A percentile compares a stretch with the other conserved stretches of the same genome.
Evolutionary conservation across 805 yeast species (phyloP).

Genomic region (Candida alai): DNA sequence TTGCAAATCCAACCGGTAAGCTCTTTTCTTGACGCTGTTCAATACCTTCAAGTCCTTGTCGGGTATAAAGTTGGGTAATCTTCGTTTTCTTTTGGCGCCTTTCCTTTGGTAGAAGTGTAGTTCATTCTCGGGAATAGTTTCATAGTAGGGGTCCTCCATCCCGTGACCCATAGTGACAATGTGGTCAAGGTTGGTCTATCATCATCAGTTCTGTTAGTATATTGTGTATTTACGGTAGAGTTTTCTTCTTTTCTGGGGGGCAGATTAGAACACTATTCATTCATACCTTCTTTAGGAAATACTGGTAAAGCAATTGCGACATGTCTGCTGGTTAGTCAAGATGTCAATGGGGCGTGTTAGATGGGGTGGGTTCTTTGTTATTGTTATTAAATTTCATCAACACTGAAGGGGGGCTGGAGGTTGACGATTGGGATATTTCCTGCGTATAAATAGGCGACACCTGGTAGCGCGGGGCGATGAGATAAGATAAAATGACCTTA

Average conservation of each 20-base stretch:
- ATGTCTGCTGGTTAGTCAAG: conserved; percentile 13
- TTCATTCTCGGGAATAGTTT: conserved; percentile 37
- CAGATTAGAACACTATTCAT: conserved; percentile 3
- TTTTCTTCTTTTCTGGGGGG: neutral
- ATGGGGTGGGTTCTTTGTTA: too few species aligned
- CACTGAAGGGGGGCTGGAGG: too few species aligned
- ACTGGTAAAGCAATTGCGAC: conserved; percentile 31
- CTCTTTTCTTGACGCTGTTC: conserved; percentile 32
- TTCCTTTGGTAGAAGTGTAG: conserved; percentile 39
- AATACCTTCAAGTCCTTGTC: conserved; percentile 29
- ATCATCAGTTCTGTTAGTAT: neutral
- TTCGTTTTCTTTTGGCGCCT: conserved; percentile 39
- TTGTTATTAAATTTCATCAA: too few species aligned
- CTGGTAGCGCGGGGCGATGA: too few species aligned
- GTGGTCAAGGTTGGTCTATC: conserved; percentile 14
- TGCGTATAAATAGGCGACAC: too few species aligned
- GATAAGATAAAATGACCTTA: too few species aligned
- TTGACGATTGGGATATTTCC: too few species aligned
- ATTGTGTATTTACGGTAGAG: neutral
- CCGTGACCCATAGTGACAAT: conserved; percentile 24
- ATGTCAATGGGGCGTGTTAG: too few species aligned
- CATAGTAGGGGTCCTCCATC: conserved; percentile 37
- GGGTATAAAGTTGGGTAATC: conserved; percentile 33
- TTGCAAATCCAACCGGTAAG: conserved; percentile 38
- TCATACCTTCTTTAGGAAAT: conserved; percentile 36